A percentile compares a stretch with the other conserved stretches of the same genome.
Evolutionary conservation across 768 basidiomycete genomes (phyloP).

Genomic region (Pleurotus giganteus): DNA sequence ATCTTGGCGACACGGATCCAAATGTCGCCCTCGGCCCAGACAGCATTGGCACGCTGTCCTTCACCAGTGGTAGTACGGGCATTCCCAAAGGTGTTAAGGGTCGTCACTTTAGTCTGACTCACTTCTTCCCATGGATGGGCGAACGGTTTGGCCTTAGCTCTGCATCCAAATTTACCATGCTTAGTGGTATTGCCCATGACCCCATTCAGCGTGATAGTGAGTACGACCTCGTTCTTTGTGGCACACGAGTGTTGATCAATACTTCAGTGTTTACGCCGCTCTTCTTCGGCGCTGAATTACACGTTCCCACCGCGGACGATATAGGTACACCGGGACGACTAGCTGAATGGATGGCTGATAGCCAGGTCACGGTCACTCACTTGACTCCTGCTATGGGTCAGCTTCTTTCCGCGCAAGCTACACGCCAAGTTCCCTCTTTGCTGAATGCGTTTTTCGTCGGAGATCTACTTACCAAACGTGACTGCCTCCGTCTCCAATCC

Average conservation of each 20-base stretch:
- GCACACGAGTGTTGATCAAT: neutral
- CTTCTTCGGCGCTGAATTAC: constrained; percentile 93
- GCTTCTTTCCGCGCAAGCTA: constrained; percentile 76
- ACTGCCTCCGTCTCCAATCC: constrained; percentile 90
- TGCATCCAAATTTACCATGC: constrained; percentile 91
- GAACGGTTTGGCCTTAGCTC: constrained; percentile 74
- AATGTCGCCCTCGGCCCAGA: constrained; percentile 91
- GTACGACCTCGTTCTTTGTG: constrained; percentile 29
- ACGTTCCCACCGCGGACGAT: constrained; percentile 95
- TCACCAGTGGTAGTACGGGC: constrained; percentile 96
- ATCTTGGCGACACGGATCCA: constrained; percentile 69
- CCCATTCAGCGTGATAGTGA: constrained; percentile 98
- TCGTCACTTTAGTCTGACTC: constrained; percentile 92
- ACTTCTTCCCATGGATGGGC: constrained; percentile 99
- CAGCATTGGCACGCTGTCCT: constrained; percentile 89
- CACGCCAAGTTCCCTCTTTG: constrained; percentile 86
- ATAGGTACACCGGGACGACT: constrained; percentile 96
- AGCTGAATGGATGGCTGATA: constrained; percentile 97
- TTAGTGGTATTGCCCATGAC: constrained; percentile 98
- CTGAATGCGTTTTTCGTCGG: constrained; percentile 96
- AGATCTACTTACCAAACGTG: constrained; percentile 97
- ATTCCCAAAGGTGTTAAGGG: constrained; percentile 98
- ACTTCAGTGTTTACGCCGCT: constrained; percentile 91
- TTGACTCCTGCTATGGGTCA: constrained; percentile 99
- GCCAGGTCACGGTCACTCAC: constrained; percentile 91